Base-by-base conservation (phyloP, 441 rosid species). In the Corymbia calophylla region DNA sequence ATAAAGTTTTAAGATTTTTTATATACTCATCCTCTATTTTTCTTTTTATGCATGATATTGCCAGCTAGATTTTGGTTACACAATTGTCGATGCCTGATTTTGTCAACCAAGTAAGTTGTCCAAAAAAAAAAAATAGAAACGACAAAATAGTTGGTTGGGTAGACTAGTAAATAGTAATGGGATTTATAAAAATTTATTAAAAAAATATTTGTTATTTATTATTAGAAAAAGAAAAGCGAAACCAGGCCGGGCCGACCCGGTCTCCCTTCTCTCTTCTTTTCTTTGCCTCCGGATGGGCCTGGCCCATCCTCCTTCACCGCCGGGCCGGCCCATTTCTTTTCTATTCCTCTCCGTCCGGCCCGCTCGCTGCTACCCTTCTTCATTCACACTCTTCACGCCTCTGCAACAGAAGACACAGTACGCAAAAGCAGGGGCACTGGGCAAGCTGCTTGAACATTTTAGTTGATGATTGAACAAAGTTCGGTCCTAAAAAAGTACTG, bases 21-120 rank as follows among this genome's bases (percentile, higher is more conserved):
- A 29, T 58, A 58, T 0, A 58, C 1, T 25, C 11, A 1, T 5
- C 1, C 15, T 2, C 10, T 25, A 25, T 6, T 25, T 10, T 58
- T 58, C 62, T 58, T 58, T 58, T 58, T 10, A 58, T 58, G 25
- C 25, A 58, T 58, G 0, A n/a, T 58, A 29, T 58, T 39, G 44
- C n/a, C 25, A 25, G 29, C n/a, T 58, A 58, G 25, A 58, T 25
- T 58, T 58, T 58, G 64, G n/a, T 58, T 58, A 58, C 64, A 58
- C 11, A 58, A 58, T 23, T 58, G 29, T 23, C n/a, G 14, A 58
- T 58, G 25, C 11, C 14, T 58, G 15, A 58, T 58, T 58, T 58
- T 58, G n/a, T 58, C 64, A 25, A 25, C 3, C 14, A 25, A 0
- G 14, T 58, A 14, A 25, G n/a, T 10, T 6, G n/a, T 58, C n/a